These are phyloP conservation scores for Eucalyptus pauciflora DNA, from an alignment of 345 rosid genomes.

Conservation along the genomic window DNA sequence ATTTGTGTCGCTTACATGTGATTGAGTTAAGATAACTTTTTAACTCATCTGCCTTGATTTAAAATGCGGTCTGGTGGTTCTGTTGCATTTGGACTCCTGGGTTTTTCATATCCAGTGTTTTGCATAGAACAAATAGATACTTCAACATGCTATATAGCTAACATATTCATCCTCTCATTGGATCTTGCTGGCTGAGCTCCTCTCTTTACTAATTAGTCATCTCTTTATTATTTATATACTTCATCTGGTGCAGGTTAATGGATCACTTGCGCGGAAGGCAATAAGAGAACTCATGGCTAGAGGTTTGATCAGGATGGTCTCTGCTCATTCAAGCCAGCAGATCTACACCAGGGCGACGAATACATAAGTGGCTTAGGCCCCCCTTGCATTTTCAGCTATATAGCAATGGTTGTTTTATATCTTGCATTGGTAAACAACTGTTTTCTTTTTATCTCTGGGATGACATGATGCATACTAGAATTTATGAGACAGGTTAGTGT, in stretches of 20 bases:
- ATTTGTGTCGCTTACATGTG: no score
- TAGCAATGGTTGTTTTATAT: not conserved
- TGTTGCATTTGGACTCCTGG: not conserved
- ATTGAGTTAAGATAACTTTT: no score
- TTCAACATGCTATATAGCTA: not conserved
- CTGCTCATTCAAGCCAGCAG: conserved; percentile 74
- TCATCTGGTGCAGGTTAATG: conserved; percentile 27
- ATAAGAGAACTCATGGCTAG: conserved; percentile 73
- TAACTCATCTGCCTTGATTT: not conserved
- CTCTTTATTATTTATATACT: not conserved
- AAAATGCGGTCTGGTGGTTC: not conserved
- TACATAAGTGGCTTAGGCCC: conserved; percentile 9
- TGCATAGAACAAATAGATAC: not conserved
- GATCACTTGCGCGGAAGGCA: conserved; percentile 63
- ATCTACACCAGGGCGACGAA: conserved; percentile 69
- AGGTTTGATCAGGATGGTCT: conserved; percentile 61
- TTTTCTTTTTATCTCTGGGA: not conserved
- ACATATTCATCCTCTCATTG: not conserved
- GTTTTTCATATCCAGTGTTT: not conserved
- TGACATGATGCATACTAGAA: not conserved
- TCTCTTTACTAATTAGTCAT: not conserved
- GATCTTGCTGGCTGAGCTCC: not conserved
- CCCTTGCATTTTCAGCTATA: not conserved
- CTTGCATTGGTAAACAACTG: not conserved
- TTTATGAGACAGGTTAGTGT: not conserved